A percentile compares a stretch with the other conserved stretches of the same genome.
phyloP scores from a whole-genome alignment of 495 filamentous ascomycete species.

The Ascobolus immersus region DNA sequence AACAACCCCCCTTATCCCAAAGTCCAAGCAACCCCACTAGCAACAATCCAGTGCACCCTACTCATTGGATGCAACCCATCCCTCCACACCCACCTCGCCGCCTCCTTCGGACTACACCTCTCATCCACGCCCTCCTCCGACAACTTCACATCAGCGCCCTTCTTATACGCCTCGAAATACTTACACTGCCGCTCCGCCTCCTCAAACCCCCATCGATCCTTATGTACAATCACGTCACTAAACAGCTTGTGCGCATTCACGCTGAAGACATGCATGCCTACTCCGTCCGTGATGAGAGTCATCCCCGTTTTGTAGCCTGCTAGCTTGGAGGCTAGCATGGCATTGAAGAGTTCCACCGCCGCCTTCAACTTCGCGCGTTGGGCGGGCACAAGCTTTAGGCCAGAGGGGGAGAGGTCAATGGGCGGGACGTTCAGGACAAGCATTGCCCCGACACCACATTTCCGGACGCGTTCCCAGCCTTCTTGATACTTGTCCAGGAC shows the following conservation, averaged over 20 bases:
- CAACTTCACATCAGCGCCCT: no score
- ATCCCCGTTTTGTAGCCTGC: background rate
- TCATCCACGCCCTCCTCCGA: background rate
- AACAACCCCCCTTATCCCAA: no score
- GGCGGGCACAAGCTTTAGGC: constrained; percentile 5
- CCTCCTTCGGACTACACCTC: background rate
- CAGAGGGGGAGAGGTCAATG: constrained; percentile 11
- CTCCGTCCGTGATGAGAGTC: background rate
- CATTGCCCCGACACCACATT: constrained; percentile 12
- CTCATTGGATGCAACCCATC: constrained; percentile 1
- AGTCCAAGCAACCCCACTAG: background rate
- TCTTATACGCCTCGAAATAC: background rate
- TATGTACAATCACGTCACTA: background rate
- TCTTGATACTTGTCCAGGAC: background rate
- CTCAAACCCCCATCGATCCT: background rate
- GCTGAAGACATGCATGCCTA: background rate
- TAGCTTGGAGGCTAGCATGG: background rate
- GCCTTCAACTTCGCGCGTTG: background rate
- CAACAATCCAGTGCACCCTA: background rate
- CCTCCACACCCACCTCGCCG: background rate
- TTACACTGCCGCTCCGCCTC: background rate
- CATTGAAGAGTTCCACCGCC: background rate
- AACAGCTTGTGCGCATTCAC: background rate
- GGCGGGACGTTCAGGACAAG: constrained; percentile 17
- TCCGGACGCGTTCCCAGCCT: background rate